Evolutionary conservation across 2,329 filamentous ascomycete genomes (phyloP), one percentile per base, ranked within the genome.

Genomic region (Calonectria hongkongensis): DNA sequence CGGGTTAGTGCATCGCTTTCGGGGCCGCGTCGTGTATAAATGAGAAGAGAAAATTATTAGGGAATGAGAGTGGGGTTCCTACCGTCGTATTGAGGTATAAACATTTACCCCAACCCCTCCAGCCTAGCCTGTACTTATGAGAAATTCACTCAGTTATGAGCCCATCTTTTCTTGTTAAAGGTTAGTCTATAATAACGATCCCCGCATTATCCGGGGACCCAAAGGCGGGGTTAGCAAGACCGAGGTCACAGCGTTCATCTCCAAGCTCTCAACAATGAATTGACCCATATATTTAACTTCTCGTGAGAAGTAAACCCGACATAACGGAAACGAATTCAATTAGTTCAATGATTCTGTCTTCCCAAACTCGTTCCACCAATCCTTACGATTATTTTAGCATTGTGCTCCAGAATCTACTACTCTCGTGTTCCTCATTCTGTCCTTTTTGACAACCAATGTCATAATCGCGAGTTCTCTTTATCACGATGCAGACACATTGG

Each of bases 11-110:
- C 51, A 25, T 36, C 4, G 2, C 13, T 58, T 2, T 21, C 33
- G 54, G 54, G 33, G 54, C 33, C 25, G 39, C 12, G 12, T 56
- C n/a, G 30, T 18, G 6, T 58, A 58, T 58, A 58, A 41, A 58
- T 58, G 54, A 41, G 5, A 12, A 58, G 9, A 4, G 18, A 5
- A 58, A 58, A 41, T 58, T 36, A 58, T 12, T 33, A 15, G 21
- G 33, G 33, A 58, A 25, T 16, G 33, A n/a, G 21, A 9, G 54
- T 58, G 54, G 54, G 54, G 54, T 41, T 58, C 10, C 39, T 13
- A 41, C 16, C 33, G 54, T 58, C 33, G 54, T 58, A 58, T 41
- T 58, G 54, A 58, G 54, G 54, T 58, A 58, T 58, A 58, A 58
- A 58, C 33, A 7, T 58, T 58, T 58, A 58, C n/a, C 51, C 54